Base-by-base conservation (phyloP, 2,329 filamentous ascomycete species). In the Ophiocordyceps camponoti-leonardi region DNA sequence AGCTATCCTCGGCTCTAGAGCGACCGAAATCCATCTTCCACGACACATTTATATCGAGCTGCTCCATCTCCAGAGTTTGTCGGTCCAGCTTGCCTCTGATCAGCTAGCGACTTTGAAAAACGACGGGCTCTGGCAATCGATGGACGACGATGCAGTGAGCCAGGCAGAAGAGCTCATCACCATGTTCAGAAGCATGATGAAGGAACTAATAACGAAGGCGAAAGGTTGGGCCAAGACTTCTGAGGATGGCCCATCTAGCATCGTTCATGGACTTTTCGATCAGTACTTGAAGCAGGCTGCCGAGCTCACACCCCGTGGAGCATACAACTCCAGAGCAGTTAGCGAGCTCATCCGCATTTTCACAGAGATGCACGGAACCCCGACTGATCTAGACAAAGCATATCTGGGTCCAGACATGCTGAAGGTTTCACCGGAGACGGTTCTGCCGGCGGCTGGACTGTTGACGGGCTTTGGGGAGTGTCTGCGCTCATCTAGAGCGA, bases 291-390 rank as follows among this genome's bases (percentile, higher is more conserved):
- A 67, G 44, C 58, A 68, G 45, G 63, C 71, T 1, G 60, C 55
- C 19, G 57, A 63, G 0, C 51, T 67, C 23, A 68, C 64, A 0
- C 58, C 70, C 0, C 56, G 62, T 4, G 67, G 67, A 0, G 58
- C 77, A 1, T 78, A 79, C 55, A 69, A 67, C 31, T 67, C 74
- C 1, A 67, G 73, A 35, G 67, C 67, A 0, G 53, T 80, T n/a
- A 61, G 61, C 41, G 66, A 69, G 18, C 53, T 80, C 4, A 50
- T 79, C 0, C 65, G 71, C 47, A 56, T 60, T 0, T 52, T 75
- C 7, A 58, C 64, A 0, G 69, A 73, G 45, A 56, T 58, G 2
- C 67, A 73, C 40, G 72, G 72, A 0, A 63, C 68, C 42, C 63
- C 64, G 0, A 51, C 61, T 2, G 58, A 56, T 2, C 60, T 69